Conservation (phyloP, 352 stramenopile species). For the Phytophthora pisi region DNA sequence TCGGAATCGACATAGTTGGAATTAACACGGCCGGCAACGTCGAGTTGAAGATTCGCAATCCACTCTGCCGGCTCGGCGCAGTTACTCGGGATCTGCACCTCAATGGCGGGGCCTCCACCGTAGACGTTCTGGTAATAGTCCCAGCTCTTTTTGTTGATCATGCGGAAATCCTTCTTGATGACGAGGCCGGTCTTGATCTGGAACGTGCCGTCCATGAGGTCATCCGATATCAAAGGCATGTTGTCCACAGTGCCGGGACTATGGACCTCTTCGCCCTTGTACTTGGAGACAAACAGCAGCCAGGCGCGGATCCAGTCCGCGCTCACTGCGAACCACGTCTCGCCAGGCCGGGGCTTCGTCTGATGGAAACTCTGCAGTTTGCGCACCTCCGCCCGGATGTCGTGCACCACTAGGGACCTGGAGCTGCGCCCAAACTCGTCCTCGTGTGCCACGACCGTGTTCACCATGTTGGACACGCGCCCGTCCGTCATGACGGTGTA, state of each 20-base stretch:
- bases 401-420: slow-evolving; percentile 47
- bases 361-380: slow-evolving; percentile 73
- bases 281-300: slow-evolving; percentile 78
- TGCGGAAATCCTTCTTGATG: slow-evolving; percentile 79
- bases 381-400: slow-evolving; percentile 68
- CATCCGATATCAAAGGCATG: slow-evolving; percentile 74
- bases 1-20: slow-evolving; percentile 66
- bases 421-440: slow-evolving; percentile 66
- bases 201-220: slow-evolving; percentile 69
- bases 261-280: slow-evolving; percentile 61
- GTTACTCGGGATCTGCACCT: slow-evolving; percentile 64
- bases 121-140: slow-evolving; percentile 78
- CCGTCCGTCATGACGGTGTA: slow-evolving; percentile 66
- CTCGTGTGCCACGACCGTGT: slow-evolving; percentile 64
- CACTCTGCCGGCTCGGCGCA: slow-evolving; percentile 59
- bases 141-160: slow-evolving; percentile 86
- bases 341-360: slow-evolving; percentile 55
- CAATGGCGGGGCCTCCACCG: slow-evolving; percentile 68
- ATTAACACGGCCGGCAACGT: slow-evolving; percentile 61
- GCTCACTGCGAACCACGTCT: slow-evolving; percentile 74
- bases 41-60: slow-evolving; percentile 56
- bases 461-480: slow-evolving; percentile 53
- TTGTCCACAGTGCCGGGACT: slow-evolving; percentile 74
- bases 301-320: slow-evolving; percentile 72
- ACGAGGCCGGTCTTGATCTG: slow-evolving; percentile 57